Base-by-base conservation (phyloP, 2,329 filamentous ascomycete genomes). In the Penicillium fuscoglaucum region DNA sequence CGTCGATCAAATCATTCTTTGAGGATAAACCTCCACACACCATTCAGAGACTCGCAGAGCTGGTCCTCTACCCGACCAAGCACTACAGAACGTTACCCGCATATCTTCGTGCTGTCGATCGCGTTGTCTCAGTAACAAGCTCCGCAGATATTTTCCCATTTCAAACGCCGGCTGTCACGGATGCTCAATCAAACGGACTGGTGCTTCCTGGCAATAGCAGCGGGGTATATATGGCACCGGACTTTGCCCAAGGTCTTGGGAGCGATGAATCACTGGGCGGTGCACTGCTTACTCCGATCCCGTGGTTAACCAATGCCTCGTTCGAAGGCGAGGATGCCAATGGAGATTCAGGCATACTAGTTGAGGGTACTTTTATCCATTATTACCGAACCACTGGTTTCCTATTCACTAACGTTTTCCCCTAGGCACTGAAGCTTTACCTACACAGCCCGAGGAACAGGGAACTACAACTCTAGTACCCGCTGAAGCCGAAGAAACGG, bases 261-360 rank as follows among this genome's bases (percentile, higher is more conserved):
- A 91, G 90, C 49, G 93, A 98, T 68, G 93, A 97, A 72, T 89
- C 89, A 13, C 80, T 98, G 1, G 93, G 93, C 24, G 95, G 95
- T 7, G 95, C 95, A 0, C 81, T 97, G 19, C 81, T 99, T 50
- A 98, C 93, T 1, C 95, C 93, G 0, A 98, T 99, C 57, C 90
- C 93, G 0, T 99, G 95, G 95, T 79, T 98, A 51, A 81, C 70
- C 58, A 73, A 75, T 66, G 48, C 66, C 35, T 71, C 72, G 1
- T 67, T 74, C 1, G 72, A 68, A 19, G 63, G 60, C 29, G 71
- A 67, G 17, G 59, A 60, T 15, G 58, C 55, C 21, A 56, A 57
- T 58, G 71, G 66, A 26, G 59, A 60, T 17, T 55, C 59, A 21
- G 52, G 56, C 59, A 56, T 56, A 46, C 44, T 70, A 28, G 57